Evolutionary conservation across 176 grass and related monocot genomes (phyloP), one percentile per base, ranked within the genome.

Genomic region (Juncus inflexus): DNA sequence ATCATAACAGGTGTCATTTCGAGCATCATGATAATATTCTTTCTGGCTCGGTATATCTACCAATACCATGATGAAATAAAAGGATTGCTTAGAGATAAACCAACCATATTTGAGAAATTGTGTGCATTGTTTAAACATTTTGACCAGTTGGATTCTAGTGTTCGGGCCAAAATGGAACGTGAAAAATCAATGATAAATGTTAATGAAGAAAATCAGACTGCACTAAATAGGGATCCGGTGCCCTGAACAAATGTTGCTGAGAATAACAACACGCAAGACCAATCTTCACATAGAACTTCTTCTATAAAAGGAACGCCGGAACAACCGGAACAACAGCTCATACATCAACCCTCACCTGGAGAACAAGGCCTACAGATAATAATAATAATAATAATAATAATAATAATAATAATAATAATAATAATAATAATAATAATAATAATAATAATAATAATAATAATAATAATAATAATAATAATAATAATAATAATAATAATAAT

Each of bases 1-100:
- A 56, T 85, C 47, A 74, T 74, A 52, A 87, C 78, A 2, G 84
- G 78, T 9, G 39, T 42, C 5, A 43, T 87, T 0, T 94, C 75
- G 11, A 49, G 37, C 42, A 61, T 84, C 12, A 78, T 81, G 61
- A n/a, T 91, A 4, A 2, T 90, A 14, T 69, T 90, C 15, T 70
- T 10, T 70, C 12, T 58, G 6, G 67, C 3, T 56, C 55, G 38
- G 57, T 70, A 45, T 42, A 70, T 70, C 37, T 42, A 12, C 54
- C 7, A 0, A 59, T 9, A 70, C 28, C 57, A 52, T 52, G 13
- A 41, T 59, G 28, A 3, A 0, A 3, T 70, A 42, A 70, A 59
- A 58, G 4, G 11, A n/a, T 6, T 41, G 28, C 42, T 50, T 12
- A 59, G 42, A 9, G n/a, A 15, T 35, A 9, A 59, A 14, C 3